phyloP scores from a whole-genome alignment of 805 yeast species.

The Candida bentonensis region DNA sequence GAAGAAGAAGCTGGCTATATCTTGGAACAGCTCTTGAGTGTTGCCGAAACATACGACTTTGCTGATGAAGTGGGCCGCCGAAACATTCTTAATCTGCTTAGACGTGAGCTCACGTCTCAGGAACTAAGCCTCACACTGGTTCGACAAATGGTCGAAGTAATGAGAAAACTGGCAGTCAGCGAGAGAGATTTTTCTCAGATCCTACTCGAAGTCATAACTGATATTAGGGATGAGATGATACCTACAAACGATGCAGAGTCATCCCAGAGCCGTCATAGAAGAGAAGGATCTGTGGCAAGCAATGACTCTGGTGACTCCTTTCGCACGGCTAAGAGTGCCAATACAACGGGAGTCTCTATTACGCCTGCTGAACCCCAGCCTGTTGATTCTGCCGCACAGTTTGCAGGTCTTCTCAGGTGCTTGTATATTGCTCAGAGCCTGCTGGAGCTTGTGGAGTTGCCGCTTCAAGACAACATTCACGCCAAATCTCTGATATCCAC shows the following conservation, averaged over 20 bases:
- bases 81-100: conserved; percentile 45
- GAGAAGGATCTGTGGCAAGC: conserved; percentile 10
- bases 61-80: conserved; percentile 87
- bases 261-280: conserved; percentile 7
- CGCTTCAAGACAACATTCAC: conserved; percentile 50
- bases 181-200: conserved; percentile 77
- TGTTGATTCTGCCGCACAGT: conserved; percentile 1
- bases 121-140: conserved; percentile 40
- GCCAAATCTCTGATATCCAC: conserved; percentile 58
- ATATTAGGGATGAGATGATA: conserved; percentile 47
- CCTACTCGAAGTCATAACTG: conserved; percentile 75
- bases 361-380: conserved; percentile 7
- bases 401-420: conserved; percentile 32
- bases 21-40: conserved; percentile 53
- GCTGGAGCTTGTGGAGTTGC: conserved; percentile 51
- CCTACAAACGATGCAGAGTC: conserved; percentile 9
- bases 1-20: conserved; percentile 29
- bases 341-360: conserved; percentile 20
- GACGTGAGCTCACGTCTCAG: conserved; percentile 34
- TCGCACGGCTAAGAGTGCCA: conserved; percentile 33
- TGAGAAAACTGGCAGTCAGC: conserved; percentile 56
- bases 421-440: conserved; percentile 54
- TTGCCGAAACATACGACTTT: conserved; percentile 64
- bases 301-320: conserved; percentile 31
- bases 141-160: conserved; percentile 45